These are phyloP conservation scores for Datisca glomerata DNA, from an alignment of 306 rosid genomes.

Conservation along the genomic window DNA sequence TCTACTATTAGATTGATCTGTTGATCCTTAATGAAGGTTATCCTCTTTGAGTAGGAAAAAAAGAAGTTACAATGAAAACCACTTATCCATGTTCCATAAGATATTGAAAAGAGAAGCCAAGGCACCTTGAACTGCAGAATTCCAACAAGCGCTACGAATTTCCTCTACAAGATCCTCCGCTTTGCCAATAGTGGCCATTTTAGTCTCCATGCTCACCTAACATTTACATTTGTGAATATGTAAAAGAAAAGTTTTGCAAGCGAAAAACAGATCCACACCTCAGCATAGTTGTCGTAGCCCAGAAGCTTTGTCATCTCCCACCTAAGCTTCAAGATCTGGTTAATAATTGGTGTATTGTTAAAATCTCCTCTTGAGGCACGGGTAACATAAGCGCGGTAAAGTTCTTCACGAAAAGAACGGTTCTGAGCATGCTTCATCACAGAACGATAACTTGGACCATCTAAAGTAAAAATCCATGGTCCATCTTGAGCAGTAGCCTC, in stretches of 20 bases:
- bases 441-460: slow-evolving; percentile 75
- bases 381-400: slow-evolving; percentile 58
- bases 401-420: slow-evolving; percentile 80
- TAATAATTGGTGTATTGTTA: slow-evolving; percentile 65
- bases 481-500: slow-evolving; percentile 84
- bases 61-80: no score
- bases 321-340: slow-evolving; percentile 83
- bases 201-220: slow-evolving; percentile 98
- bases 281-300: slow-evolving; percentile 76
- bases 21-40: no score
- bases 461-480: slow-evolving; percentile 88
- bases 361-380: slow-evolving; percentile 88
- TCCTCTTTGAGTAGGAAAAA: no score
- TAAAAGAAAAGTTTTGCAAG: background rate
- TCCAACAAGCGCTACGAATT: slow-evolving; percentile 90
- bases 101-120: no score
- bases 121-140: slow-evolving; percentile 93
- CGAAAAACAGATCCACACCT: no score
- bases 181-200: slow-evolving; percentile 93
- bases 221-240: slow-evolving; percentile 9
- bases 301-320: slow-evolving; percentile 92
- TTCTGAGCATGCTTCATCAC: slow-evolving; percentile 87
- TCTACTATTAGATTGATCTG: no score
- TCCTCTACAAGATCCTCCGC: slow-evolving; percentile 86
- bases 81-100: no score